Base-by-base conservation (phyloP, 805 yeast genomes). In the Helenozyma rhizophorensis region DNA sequence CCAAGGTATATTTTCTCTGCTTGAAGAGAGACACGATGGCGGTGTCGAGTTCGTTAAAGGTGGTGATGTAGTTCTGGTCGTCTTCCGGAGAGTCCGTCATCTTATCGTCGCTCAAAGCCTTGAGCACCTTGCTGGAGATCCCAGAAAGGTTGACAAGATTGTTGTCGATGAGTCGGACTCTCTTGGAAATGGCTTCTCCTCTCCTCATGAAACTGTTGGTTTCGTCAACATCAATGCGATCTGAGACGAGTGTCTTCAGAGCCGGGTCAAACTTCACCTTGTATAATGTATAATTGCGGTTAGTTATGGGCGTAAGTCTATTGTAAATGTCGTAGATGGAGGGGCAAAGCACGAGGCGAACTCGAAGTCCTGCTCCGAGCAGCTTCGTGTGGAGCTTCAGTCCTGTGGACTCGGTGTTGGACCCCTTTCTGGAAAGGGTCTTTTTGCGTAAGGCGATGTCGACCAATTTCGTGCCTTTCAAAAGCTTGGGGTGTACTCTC, bases 291-390 rank as follows among this genome's bases (percentile, higher is more conserved):
- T 31, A 34, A 29, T 48, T 51, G 21, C 54, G 57, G 23, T 52
- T 45, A 7, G 60, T 51, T 37, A 54, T 55, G 5, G 70, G 65
- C 15, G 59, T 56, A 25, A 74, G 48, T 16, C 65, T 60, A 22
- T 68, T 62, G 49, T 72, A 72, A 14, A 74, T 51, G 3, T 63
- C 52, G 4, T 66, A 53, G 26, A 74, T 43, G 19, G 70, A 62
- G 6, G 74, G 69, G 4, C 69, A 69, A 30, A 68, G 39, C 0
- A 78, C 63, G n/a, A 74, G 48, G 28, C 74, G 62, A 3, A 74
- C 67, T 35, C 67, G 62, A 4, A 76, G 62, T 13, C 74, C 75
- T 2, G 77, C 74, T 23, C 75, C 74, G 14, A 74, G 50, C 9
- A 76, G 74, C 38, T 61, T 65, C 9, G 61, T 47, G 35, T 65